These are phyloP conservation scores for Candida nemodendra DNA, from an alignment of 805 yeast genomes.

Conservation along the genomic window DNA sequence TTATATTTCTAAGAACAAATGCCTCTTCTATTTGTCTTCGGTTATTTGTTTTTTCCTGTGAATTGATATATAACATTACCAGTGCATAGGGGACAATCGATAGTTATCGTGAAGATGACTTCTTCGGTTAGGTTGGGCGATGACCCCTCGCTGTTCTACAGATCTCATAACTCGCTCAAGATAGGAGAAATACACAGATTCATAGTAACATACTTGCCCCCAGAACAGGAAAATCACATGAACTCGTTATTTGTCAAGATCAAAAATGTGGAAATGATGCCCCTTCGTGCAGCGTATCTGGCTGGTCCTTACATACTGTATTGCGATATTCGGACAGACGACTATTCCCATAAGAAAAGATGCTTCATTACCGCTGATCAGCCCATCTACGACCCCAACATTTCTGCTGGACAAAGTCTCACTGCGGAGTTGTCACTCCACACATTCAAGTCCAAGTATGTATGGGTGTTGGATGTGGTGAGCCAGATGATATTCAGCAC, in stretches of 20 bases:
- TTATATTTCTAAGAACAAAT: too few species aligned
- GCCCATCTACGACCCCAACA: conserved; percentile 70
- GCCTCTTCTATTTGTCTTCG: too few species aligned
- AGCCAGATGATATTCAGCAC: conserved; percentile 77
- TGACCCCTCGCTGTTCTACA: conserved; percentile 19
- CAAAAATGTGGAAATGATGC: conserved; percentile 67
- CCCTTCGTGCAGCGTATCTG: conserved; percentile 78
- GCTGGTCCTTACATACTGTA: conserved; percentile 89
- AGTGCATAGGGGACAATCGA: too few species aligned
- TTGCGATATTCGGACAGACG: conserved; percentile 71
- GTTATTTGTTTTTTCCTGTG: too few species aligned
- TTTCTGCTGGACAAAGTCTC: conserved; percentile 66
- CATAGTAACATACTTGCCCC: conserved; percentile 47
- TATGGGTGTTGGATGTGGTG: conserved; percentile 79
- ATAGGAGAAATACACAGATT: conserved; percentile 63
- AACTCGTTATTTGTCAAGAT: conserved; percentile 51
- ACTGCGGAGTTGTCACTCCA: conserved; percentile 63
- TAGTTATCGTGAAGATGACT: not conserved
- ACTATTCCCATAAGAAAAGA: conserved; percentile 52
- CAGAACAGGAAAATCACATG: conserved; percentile 17
- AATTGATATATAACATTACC: too few species aligned
- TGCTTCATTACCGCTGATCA: conserved; percentile 74
- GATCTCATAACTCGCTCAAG: conserved; percentile 39
- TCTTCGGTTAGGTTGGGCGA: not conserved
- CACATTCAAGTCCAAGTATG: conserved; percentile 53